These are phyloP conservation scores for Effrenium voratum DNA, from an alignment of 73 alveolate genomes.

Conservation along the genomic window DNA sequence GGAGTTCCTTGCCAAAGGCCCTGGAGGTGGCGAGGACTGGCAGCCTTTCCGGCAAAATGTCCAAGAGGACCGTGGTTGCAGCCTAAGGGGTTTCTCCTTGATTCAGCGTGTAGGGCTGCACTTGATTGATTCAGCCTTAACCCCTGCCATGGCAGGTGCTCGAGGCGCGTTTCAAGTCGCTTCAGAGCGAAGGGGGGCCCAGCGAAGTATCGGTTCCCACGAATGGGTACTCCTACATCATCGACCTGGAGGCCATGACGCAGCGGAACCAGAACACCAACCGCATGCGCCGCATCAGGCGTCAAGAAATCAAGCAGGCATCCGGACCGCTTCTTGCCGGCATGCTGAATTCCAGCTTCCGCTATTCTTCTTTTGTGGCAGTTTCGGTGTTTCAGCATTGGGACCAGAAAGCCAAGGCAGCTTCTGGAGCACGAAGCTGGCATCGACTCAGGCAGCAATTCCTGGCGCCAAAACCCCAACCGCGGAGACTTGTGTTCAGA, in stretches of 20 bases:
- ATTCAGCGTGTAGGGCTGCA: no score
- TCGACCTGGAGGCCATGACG: not conserved
- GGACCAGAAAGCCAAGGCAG: not conserved
- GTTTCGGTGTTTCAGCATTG: no score
- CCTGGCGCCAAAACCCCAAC: not conserved
- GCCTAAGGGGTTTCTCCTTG: no score
- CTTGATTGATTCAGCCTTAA: no score
- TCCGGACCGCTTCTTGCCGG: not conserved
- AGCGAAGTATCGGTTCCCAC: no score
- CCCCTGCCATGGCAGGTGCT: no score
- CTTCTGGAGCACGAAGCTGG: not conserved
- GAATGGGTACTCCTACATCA: constrained; percentile 18
- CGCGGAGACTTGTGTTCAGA: not conserved
- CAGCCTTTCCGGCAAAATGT: not conserved
- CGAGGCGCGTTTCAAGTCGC: no score
- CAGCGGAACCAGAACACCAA: constrained; percentile 46
- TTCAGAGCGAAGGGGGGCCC: no score
- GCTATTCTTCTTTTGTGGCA: no score
- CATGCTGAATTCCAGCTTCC: no score
- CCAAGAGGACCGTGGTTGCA: no score
- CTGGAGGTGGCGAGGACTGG: not conserved
- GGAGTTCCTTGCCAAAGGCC: not conserved
- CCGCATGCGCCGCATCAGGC: constrained; percentile 40
- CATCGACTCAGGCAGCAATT: not conserved
- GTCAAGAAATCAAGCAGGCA: not conserved